Base-by-base conservation (phyloP, 257 asterid genomes). In the Ballota nigra region DNA sequence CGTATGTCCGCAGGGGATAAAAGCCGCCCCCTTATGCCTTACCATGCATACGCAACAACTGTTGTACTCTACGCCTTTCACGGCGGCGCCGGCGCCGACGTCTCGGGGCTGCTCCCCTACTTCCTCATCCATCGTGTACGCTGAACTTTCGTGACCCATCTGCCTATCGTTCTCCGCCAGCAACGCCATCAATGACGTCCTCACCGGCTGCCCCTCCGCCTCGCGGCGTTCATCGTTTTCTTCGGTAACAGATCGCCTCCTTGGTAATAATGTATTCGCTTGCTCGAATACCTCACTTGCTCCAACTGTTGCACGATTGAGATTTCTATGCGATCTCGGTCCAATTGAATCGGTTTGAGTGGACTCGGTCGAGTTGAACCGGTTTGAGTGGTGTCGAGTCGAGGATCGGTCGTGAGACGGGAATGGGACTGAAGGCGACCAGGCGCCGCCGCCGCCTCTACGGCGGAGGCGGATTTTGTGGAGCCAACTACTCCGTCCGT, bases 1-100 rank as follows among this genome's bases (percentile, higher is more conserved):
- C 0, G 98, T 91, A 68, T 91, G 98, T 1, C 98, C 98, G 66
- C 98, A 94, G 43, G 91, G 95, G 69, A 85, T 82, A 70, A 87
- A 91, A 40, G 95, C 92, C 62, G 91, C 84, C 13, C 97, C 97
- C 45, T 84, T 89, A 65, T 85, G 95, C 68, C 95, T 82, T 64
- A 89, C 87, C 96, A 87, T 87, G 75, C 97, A 91, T 15, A 91
- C 92, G 72, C 97, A 87, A 29, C 97, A 91, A 9, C 33, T 75
- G 31, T 76, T 80, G 55, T 64, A 73, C 79, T 4, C 82, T 59
- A 2, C 70, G 72, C 62, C 80, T 8, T 23, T 61, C 0, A 26
- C 72, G 55, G 1, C 59, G 71, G 13, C 77, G 38, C 52, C 58
- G 56, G 71, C n/a, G n/a, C n/a, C 60, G 67, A 68, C 43, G 6